phyloP scores from a whole-genome alignment of 1,139 yeast genomes.

The Lodderomyces elongisporus region DNA sequence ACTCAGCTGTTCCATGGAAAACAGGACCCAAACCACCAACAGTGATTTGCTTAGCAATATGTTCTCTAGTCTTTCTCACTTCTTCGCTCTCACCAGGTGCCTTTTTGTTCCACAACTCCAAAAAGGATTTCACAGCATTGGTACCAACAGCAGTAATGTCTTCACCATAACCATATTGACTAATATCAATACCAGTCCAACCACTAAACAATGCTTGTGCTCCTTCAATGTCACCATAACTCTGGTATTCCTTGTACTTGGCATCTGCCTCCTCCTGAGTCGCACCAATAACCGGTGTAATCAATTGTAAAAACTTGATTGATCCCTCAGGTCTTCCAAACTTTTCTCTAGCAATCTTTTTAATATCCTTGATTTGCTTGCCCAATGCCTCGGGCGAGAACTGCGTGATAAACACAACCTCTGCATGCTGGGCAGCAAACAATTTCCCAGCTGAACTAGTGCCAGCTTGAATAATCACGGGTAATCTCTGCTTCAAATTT shows the following conservation, averaged over 20 bases:
- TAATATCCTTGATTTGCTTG: slow-evolving; percentile 24
- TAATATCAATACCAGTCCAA: slow-evolving; percentile 34
- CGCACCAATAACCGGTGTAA: slow-evolving; percentile 30
- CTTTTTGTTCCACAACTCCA: slow-evolving; percentile 27
- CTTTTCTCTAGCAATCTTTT: slow-evolving; percentile 23
- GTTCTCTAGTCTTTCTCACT: slow-evolving; percentile 23
- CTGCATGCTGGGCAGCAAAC: slow-evolving; percentile 45
- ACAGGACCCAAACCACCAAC: slow-evolving; percentile 29
- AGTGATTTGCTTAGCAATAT: slow-evolving; percentile 24
- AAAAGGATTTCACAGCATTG: slow-evolving; percentile 28
- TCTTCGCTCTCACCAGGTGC: slow-evolving; percentile 23
- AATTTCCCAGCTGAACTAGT: slow-evolving; percentile 39
- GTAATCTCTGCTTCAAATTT: slow-evolving; percentile 37
- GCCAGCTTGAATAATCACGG: slow-evolving; percentile 46
- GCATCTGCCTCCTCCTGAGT: slow-evolving; percentile 32
- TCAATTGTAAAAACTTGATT: slow-evolving; percentile 30
- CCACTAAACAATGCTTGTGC: slow-evolving; percentile 36
- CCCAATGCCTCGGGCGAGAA: slow-evolving; percentile 27
- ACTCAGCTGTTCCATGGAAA: slow-evolving; percentile 20
- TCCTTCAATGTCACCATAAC: slow-evolving; percentile 35
- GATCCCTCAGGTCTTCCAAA: slow-evolving; percentile 31
- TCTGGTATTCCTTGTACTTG: slow-evolving; percentile 25
- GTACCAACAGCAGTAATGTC: slow-evolving; percentile 24
- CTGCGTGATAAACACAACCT: slow-evolving; percentile 34
- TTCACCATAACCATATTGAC: slow-evolving; percentile 24